Base-by-base conservation (phyloP, 805 yeast genomes). In the Pichia deserticola region DNA sequence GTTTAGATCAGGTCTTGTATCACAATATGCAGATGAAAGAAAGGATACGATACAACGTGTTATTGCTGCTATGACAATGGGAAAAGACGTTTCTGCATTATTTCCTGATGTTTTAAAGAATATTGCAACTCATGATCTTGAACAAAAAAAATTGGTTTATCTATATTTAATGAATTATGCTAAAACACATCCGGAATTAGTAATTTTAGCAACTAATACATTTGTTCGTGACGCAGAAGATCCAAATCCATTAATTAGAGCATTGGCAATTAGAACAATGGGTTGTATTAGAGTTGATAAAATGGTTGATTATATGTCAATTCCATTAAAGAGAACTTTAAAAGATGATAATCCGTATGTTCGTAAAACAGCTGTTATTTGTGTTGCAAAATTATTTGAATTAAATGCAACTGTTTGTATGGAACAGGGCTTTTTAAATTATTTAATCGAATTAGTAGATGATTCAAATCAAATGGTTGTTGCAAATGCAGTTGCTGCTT, bases 381-480 rank as follows among this genome's bases (percentile, higher is more conserved):
- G 98, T 67, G 98, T 93, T 45, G 97, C 97, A 40, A 93, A 93
- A 68, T 72, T 93, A 62, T 93, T 86, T 63, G 97, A 92, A 60
- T 72, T 92, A 61, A 84, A 86, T 60, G 80, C 90, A 29, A 78
- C 79, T 45, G 74, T 87, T 67, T 89, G 97, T 61, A 65, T 88
- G 40, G 97, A 92, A 61, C 82, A 85, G 59, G 97, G 97, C 5
- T 90, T 93, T 54, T 66, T 93, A 52, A 82, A 80, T 30, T 77
- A 75, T 51, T 72, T 93, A 55, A 72, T 84, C 53, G 73, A 72
- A 10, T 69, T 93, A 49, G 74, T 93, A 28, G 82, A 81, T 51
- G 99, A 93, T 66, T 70, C 90, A 3, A 93, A 95, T 65, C 98
- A 97, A 45, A 89, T 90, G 93, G 99, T 92, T 29, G 93, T 93